Percentiles rank a stretch among this genome's conserved stretches.
These are phyloP conservation scores for Fusarium sp. DNA, from an alignment of 2,329 filamentous ascomycete genomes.

Conservation along the genomic window DNA sequence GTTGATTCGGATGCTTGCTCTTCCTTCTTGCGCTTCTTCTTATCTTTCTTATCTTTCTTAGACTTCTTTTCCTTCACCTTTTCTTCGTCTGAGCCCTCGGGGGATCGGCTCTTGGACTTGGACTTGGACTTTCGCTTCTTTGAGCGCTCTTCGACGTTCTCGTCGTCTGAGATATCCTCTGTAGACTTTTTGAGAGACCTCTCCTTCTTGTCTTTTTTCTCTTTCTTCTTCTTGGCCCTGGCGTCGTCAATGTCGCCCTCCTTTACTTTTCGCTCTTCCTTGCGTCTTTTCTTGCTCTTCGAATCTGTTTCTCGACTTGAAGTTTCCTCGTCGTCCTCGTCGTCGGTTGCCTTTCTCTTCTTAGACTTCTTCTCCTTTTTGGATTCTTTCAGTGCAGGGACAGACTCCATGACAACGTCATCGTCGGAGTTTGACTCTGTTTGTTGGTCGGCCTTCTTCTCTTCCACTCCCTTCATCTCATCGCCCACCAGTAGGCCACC, in stretches of 20 bases:
- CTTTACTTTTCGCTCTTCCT: constrained; percentile 52
- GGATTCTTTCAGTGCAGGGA: constrained; percentile 38
- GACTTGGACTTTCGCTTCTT: constrained; percentile 49
- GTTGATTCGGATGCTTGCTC: constrained; percentile 43
- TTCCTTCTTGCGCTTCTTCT: constrained; percentile 62
- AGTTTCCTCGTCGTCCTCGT: constrained; percentile 48
- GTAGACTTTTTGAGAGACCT: constrained; percentile 46
- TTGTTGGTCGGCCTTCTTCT: constrained; percentile 21
- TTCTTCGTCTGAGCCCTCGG: constrained; percentile 43
- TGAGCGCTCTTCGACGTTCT: constrained; percentile 45
- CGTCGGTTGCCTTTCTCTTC: constrained; percentile 58
- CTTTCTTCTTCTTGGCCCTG: constrained; percentile 45
- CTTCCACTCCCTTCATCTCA: constrained; percentile 57
- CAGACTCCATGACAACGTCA: constrained; percentile 38
- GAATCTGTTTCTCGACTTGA: constrained; percentile 45
- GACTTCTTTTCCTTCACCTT: constrained; percentile 50
- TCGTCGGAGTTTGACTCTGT: constrained; percentile 27
- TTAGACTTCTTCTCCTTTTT: constrained; percentile 60
- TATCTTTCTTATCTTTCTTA: constrained; percentile 56
- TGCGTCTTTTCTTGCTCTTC: constrained; percentile 52
- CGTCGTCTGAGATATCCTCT: constrained; percentile 35
- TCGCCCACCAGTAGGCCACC: constrained; percentile 78
- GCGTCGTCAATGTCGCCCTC: constrained; percentile 38
- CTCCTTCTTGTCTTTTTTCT: constrained; percentile 56
- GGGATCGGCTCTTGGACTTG: constrained; percentile 43